Conservation (phyloP, 176 grass and related monocot genomes). For the Oryza punctata region DNA sequence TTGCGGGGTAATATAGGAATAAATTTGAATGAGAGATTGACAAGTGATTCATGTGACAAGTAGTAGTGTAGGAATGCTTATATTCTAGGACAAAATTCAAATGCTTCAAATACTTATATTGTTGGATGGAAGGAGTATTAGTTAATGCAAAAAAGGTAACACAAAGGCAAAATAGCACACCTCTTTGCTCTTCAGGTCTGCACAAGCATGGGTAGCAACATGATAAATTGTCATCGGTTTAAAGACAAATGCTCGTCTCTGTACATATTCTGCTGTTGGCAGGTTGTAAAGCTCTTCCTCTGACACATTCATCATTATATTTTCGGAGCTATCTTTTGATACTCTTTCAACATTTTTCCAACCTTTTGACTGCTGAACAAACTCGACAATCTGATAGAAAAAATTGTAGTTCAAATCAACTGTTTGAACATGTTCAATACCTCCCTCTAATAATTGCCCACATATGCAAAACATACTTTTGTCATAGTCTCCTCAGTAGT, state of each 20-base stretch:
- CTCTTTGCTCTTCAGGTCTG: slow-evolving; percentile 88
- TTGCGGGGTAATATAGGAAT: too few species aligned
- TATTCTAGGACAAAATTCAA: too few species aligned
- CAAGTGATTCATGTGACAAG: too few species aligned
- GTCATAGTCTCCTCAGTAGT: slow-evolving; percentile 58
- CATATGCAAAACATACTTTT: slow-evolving; percentile 56
- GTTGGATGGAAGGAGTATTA: not conserved
- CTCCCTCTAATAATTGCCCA: slow-evolving; percentile 18
- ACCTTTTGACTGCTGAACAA: slow-evolving; percentile 93
- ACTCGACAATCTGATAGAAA: slow-evolving; percentile 79
- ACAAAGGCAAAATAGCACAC: slow-evolving; percentile 36
- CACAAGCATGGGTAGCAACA: slow-evolving; percentile 90
- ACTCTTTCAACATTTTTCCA: slow-evolving; percentile 81
- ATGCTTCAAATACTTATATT: too few species aligned
- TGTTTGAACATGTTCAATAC: slow-evolving; percentile 10
- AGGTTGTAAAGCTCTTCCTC: slow-evolving; percentile 97
- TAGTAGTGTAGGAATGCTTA: too few species aligned
- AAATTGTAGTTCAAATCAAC: slow-evolving; percentile 21
- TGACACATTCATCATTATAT: slow-evolving; percentile 98
- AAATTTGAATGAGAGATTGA: too few species aligned
- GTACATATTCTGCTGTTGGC: slow-evolving; percentile 84
- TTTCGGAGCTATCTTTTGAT: slow-evolving; percentile 75
- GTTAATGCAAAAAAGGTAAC: slow-evolving; percentile 36
- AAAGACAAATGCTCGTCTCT: slow-evolving; percentile 71
- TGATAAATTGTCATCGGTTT: slow-evolving; percentile 84